Evolutionary conservation across 2,329 filamentous ascomycete species (phyloP).

Genomic region (Verticillium tricorpus): DNA sequence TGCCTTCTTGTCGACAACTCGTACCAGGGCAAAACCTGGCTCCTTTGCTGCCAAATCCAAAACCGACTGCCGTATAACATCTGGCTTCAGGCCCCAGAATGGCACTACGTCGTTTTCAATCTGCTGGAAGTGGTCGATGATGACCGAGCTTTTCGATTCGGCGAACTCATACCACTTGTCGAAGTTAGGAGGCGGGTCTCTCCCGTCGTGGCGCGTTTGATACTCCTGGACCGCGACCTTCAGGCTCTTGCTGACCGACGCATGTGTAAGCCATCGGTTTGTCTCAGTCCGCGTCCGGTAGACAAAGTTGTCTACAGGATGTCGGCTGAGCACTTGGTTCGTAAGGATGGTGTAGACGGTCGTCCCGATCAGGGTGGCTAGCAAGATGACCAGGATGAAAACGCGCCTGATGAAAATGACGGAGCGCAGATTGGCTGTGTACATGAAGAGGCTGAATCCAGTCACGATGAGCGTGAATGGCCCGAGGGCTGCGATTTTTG

Average conservation of each 20-base stretch:
- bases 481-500: constrained; percentile 27
- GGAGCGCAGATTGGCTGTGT: constrained; percentile 36
- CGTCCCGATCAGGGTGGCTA: constrained; percentile 27
- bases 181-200: constrained; percentile 74
- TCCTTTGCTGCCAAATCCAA: constrained; percentile 28
- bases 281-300: constrained; percentile 42
- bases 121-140: constrained; percentile 79
- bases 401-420: constrained; percentile 38
- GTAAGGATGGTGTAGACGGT: constrained; percentile 31
- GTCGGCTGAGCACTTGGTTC: constrained; percentile 19
- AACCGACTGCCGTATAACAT: constrained; percentile 59
- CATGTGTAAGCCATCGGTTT: constrained; percentile 45
- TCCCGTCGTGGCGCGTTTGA: constrained; percentile 50
- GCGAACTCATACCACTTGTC: constrained; percentile 83
- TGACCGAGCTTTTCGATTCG: constrained; percentile 57
- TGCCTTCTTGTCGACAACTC: constrained; percentile 62
- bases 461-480: constrained; percentile 33
- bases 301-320: constrained; percentile 45
- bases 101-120: constrained; percentile 71
- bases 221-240: constrained; percentile 44
- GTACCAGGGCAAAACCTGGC: constrained; percentile 42
- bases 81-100: constrained; percentile 71
- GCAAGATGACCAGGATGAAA: constrained; percentile 32
- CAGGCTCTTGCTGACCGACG: constrained; percentile 41
- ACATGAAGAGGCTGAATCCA: constrained; percentile 39